phyloP scores from a whole-genome alignment of 345 rosid species.

The Anacardium occidentale region DNA sequence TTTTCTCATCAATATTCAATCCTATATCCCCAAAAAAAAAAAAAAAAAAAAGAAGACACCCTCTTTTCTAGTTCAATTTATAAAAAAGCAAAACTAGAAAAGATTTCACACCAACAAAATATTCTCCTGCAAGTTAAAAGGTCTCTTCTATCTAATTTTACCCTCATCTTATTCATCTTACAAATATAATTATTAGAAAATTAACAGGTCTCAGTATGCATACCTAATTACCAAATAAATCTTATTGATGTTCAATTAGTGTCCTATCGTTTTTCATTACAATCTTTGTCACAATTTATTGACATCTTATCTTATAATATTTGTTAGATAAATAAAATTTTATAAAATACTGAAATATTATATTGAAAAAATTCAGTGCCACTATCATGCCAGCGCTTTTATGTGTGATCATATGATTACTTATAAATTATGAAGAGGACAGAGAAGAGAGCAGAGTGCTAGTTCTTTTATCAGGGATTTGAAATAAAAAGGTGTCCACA shows the following conservation, averaged over 20 bases:
- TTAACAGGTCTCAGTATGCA: slow-evolving; percentile 29
- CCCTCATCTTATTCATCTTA: not conserved
- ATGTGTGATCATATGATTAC: slow-evolving; percentile 13
- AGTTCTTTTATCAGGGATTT: not conserved
- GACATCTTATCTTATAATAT: slow-evolving; percentile 10
- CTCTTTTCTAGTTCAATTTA: too few relatives aligned
- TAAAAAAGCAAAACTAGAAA: not conserved
- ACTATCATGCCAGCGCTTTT: slow-evolving; percentile 16
- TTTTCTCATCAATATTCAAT: too few relatives aligned
- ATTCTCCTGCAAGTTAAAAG: not conserved
- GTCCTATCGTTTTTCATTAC: slow-evolving; percentile 19
- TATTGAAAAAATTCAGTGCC: not conserved
- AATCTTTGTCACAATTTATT: slow-evolving; percentile 5
- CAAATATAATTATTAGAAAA: too few relatives aligned
- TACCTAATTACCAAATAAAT: slow-evolving; percentile 26
- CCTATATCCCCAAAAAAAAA: too few relatives aligned
- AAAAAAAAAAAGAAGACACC: too few relatives aligned
- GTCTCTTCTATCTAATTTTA: too few relatives aligned
- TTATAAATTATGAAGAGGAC: not conserved
- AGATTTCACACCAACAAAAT: not conserved
- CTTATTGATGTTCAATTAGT: not conserved
- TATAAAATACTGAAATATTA: not conserved
- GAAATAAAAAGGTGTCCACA: not conserved
- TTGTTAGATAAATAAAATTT: too few relatives aligned
- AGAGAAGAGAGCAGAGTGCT: slow-evolving; percentile 1